Evolutionary conservation across 495 filamentous ascomycete species (phyloP).

Genomic region (Penicillium cosmopolitanum): DNA sequence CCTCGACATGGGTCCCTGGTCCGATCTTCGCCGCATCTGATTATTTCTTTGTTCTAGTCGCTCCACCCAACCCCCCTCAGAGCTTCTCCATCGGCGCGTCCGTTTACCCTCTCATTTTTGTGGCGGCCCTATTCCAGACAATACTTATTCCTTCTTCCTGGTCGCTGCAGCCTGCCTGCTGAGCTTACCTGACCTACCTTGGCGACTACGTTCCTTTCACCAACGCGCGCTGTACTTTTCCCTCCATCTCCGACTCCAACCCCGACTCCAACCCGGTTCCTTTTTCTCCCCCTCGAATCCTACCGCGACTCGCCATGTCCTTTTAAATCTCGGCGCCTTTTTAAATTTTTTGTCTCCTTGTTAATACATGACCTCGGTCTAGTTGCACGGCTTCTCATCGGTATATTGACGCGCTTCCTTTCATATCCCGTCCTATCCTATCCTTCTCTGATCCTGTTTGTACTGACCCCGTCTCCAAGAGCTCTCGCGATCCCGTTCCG

Average conservation of each 20-base stretch:
- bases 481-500: slow-evolving; percentile 18
- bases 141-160: not conserved
- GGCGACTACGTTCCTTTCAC: not conserved
- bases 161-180: not conserved
- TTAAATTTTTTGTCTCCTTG: not conserved
- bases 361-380: not conserved
- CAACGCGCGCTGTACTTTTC: no score
- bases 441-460: no score
- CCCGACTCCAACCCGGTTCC: not conserved
- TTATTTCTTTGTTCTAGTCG: slow-evolving; percentile 28
- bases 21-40: slow-evolving; percentile 25
- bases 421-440: not conserved
- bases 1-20: slow-evolving; percentile 14
- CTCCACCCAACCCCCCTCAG: slow-evolving; percentile 22
- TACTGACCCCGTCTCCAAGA: not conserved
- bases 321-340: slow-evolving; percentile 15
- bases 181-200: not conserved
- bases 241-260: not conserved
- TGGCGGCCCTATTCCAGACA: slow-evolving; percentile 6
- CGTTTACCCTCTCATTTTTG: slow-evolving; percentile 16
- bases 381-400: slow-evolving; percentile 23
- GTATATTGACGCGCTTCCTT: slow-evolving; percentile 12
- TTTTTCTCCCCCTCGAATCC: slow-evolving; percentile 1
- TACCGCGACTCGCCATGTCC: slow-evolving; percentile 23
- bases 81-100: slow-evolving; percentile 7